Percentiles rank a stretch among this genome's conserved stretches.
Evolutionary conservation across 208 protist genomes (phyloP).

Genomic region (Novymonas esmeraldas): DNA sequence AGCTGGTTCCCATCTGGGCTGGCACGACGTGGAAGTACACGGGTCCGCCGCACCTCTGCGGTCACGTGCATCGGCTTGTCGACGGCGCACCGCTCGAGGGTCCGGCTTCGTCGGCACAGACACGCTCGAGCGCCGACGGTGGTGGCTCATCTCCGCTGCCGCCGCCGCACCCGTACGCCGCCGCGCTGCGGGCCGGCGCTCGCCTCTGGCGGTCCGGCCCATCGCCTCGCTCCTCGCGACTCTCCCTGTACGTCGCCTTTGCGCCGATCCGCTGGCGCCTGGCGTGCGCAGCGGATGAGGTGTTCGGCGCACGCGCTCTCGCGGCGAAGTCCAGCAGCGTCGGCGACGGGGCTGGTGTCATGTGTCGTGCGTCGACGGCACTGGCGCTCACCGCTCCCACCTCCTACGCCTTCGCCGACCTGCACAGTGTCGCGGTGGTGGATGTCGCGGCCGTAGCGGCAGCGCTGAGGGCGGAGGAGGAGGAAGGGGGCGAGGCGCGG

Average conservation of each 20-base stretch:
- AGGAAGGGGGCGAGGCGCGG: background rate
- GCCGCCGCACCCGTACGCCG: too few species aligned
- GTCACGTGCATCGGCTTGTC: background rate
- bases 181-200: too few species aligned
- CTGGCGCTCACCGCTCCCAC: background rate
- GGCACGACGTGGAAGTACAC: conserved; percentile 4
- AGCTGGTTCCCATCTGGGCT: conserved; percentile 4
- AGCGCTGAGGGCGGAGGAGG: background rate
- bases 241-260: background rate
- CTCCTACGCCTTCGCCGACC: background rate
- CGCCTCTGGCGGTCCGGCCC: too few species aligned
- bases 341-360: background rate
- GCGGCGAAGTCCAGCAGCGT: background rate
- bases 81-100: background rate
- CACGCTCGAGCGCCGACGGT: too few species aligned
- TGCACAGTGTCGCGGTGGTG: background rate
- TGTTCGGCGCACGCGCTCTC: background rate
- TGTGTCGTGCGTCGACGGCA: background rate
- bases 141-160: too few species aligned
- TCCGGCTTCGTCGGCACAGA: too few species aligned
- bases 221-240: background rate
- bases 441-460: conserved; percentile 5
- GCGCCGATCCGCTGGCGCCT: background rate
- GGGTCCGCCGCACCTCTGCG: conserved; percentile 9
- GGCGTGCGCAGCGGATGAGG: background rate